Evolutionary conservation across 768 basidiomycete species (phyloP).

Genomic region (Termitomyces sp.): DNA sequence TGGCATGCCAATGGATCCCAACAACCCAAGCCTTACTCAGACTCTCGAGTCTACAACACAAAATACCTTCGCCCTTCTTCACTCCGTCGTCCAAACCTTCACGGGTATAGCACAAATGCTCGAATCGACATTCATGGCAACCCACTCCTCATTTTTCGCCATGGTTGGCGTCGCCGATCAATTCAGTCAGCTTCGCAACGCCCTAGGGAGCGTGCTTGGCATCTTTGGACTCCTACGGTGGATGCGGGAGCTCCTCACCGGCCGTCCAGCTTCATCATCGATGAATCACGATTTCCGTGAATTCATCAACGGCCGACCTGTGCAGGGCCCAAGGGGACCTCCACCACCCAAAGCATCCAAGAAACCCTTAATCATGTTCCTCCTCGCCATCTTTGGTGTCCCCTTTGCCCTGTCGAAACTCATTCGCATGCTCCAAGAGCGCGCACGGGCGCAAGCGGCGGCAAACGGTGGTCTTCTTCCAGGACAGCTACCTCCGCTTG

Average conservation of each 20-base stretch:
- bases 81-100: conserved; percentile 95
- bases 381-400: conserved; percentile 89
- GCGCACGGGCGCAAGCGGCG: conserved; percentile 50
- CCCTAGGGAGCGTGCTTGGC: conserved; percentile 90
- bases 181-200: conserved; percentile 86
- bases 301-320: conserved; percentile 66
- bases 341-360: conserved; percentile 65
- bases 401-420: conserved; percentile 93
- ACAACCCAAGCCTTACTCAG: conserved; percentile 74
- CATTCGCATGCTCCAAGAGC: conserved; percentile 71
- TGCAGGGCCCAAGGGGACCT: conserved; percentile 44
- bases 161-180: conserved; percentile 98
- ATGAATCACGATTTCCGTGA: conserved; percentile 71
- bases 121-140: conserved; percentile 96
- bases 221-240: conserved; percentile 88
- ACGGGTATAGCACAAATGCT: conserved; percentile 95
- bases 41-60: conserved; percentile 88
- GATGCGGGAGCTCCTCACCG: conserved; percentile 67
- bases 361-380: conserved; percentile 91
- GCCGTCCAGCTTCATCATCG: conserved; percentile 24
- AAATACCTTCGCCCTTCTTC: conserved; percentile 89
- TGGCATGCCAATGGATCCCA: conserved; percentile 47
- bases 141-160: conserved; percentile 92
- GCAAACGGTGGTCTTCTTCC: conserved; percentile 36
- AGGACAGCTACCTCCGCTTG: conserved; percentile 56